Conservation (phyloP, 164 flowering plant genomes). For the Aristolochia californica region DNA sequence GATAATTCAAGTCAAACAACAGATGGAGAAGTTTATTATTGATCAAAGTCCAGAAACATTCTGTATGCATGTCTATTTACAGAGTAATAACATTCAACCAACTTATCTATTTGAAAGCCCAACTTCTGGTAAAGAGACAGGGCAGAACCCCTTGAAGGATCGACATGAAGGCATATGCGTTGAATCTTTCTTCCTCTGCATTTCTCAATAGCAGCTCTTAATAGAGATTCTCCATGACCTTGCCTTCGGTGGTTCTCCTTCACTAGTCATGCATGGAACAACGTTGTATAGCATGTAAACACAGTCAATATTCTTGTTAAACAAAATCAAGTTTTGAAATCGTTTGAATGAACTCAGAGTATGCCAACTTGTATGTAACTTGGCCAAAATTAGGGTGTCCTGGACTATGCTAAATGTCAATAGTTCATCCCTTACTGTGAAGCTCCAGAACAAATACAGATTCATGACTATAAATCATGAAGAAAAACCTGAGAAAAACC, state of each 20-base stretch:
- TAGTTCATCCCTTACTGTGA: too few relatives aligned
- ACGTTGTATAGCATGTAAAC: background rate
- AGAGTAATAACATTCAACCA: constrained; percentile 61
- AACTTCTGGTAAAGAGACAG: constrained; percentile 61
- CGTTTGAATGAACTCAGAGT: too few relatives aligned
- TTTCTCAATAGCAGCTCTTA: constrained; percentile 63
- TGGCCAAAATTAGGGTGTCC: too few relatives aligned
- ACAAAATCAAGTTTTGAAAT: background rate
- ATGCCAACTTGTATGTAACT: too few relatives aligned
- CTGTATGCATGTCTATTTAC: constrained; percentile 68
- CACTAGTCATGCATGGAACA: constrained; percentile 25
- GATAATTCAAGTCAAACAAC: too few relatives aligned
- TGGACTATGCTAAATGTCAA: too few relatives aligned
- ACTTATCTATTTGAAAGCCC: constrained; percentile 58
- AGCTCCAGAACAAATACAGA: too few relatives aligned
- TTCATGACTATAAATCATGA: too few relatives aligned
- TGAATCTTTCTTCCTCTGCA: constrained; percentile 55
- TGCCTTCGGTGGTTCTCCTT: constrained; percentile 55
- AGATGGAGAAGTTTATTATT: background rate
- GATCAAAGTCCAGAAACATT: constrained; percentile 63
- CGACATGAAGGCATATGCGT: constrained; percentile 70
- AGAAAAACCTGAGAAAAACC: too few relatives aligned
- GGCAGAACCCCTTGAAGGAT: constrained; percentile 60
- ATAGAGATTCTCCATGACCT: constrained; percentile 74
- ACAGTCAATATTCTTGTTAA: background rate